These are phyloP conservation scores for Epipyxis sp. DNA, from an alignment of 108 stramenopile genomes.

Conservation along the genomic window DNA sequence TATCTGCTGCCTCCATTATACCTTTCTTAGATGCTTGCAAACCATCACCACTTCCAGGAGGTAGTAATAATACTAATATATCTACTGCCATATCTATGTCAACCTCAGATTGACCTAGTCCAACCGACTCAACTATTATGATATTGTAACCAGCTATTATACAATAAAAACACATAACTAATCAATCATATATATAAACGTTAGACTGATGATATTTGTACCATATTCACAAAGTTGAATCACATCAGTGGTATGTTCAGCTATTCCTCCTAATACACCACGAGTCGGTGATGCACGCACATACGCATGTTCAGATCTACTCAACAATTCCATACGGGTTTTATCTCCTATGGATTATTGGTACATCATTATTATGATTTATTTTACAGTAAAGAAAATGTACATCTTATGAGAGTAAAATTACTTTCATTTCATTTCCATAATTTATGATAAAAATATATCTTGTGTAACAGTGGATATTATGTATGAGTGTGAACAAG, in stretches of 20 bases:
- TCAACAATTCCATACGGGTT: slow-evolving; percentile 88
- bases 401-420: too few relatives aligned
- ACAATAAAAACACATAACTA: too few relatives aligned
- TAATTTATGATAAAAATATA: too few relatives aligned
- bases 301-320: slow-evolving; percentile 66
- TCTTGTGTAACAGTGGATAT: too few relatives aligned
- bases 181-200: too few relatives aligned
- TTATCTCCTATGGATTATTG: too few relatives aligned
- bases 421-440: too few relatives aligned
- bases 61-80: slow-evolving; percentile 76
- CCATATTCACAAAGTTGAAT: slow-evolving; percentile 79
- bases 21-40: slow-evolving; percentile 94
- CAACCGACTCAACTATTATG: slow-evolving; percentile 93
- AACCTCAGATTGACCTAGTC: slow-evolving; percentile 90
- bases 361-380: too few relatives aligned
- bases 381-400: too few relatives aligned
- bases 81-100: slow-evolving; percentile 80
- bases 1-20: slow-evolving; percentile 91
- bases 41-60: slow-evolving; percentile 92
- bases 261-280: slow-evolving; percentile 83
- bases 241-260: slow-evolving; percentile 86
- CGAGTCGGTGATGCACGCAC: slow-evolving; percentile 87
- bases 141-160: slow-evolving; percentile 80
- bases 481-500: slow-evolving; percentile 16
- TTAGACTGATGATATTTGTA: too few relatives aligned